Evolutionary conservation across 2,329 filamentous ascomycete genomes (phyloP), one percentile per base, ranked within the genome.

Genomic region (Aspergillus tubingensis): DNA sequence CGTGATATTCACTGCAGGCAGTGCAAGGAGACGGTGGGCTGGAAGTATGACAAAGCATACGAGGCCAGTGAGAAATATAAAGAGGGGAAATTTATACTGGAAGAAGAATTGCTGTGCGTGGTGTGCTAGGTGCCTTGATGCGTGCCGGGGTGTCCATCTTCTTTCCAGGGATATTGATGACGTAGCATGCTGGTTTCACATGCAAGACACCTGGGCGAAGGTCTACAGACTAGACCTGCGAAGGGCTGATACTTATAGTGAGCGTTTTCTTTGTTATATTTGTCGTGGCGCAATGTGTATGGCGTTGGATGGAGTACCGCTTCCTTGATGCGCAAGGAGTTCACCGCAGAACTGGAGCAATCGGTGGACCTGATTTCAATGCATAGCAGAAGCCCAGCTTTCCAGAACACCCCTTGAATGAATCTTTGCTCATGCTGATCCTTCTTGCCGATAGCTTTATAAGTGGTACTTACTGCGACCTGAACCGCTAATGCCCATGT

Each of bases 31-130:
- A 90, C 89, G 30, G 95, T 99, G 56, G 95, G 95, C 38, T 99
- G 95, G 95, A 98, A 96, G 77, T 99, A 99, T 76, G 95, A 99
- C 79, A 96, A 96, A 81, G 95, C 95, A 1, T 98, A 91, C 76
- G 95, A 99, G 81, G 78, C 82, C 36, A 88, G 85, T 65, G 94
- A 99, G 84, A 96, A 96, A 80, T 99, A 99, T 80, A 99, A 99
- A 82, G 95, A 99, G 83, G 93, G 92, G 58, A 99, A 98, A 80
- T 98, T 91, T 76, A 99, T 99, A 62, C 83, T 99, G 59, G 94
- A 98, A 81, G 91, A 91, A 32, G 93, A 96, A 80, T 79, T 97
- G 65, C 83, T 98, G 41, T 94, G 91, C 77, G 88, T 87, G 67
- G 92, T 97, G 62, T 85, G 81, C 70, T 88, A 76, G 63, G 56